phyloP scores from a whole-genome alignment of 192 early-diverging fungal genomes.

The Entomortierella chlamydospora region DNA sequence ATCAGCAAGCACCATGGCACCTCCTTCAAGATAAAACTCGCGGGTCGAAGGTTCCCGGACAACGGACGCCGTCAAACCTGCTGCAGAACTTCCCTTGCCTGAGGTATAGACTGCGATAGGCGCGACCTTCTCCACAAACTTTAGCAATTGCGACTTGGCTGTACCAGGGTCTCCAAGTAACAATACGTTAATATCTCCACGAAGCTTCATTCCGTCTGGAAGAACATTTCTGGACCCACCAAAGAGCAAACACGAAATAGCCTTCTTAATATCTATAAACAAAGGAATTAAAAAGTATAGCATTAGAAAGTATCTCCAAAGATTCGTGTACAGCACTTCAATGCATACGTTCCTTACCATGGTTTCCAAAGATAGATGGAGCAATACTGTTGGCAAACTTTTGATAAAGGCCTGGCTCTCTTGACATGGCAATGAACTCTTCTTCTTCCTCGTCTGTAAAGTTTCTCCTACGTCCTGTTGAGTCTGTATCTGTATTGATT shows the following conservation, averaged over 20 bases:
- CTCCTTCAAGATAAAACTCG: slow-evolving; percentile 98
- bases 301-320: too few species aligned
- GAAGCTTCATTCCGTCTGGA: slow-evolving; percentile 95
- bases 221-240: slow-evolving; percentile 96
- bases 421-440: slow-evolving; percentile 89
- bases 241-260: slow-evolving; percentile 94
- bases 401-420: slow-evolving; percentile 87
- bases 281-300: background rate
- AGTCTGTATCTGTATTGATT: slow-evolving; percentile 83
- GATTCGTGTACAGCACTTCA: too few species aligned
- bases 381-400: slow-evolving; percentile 95
- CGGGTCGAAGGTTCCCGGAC: slow-evolving; percentile 91
- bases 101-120: slow-evolving; percentile 99
- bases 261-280: slow-evolving; percentile 94
- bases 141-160: slow-evolving; percentile 97
- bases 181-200: slow-evolving; percentile 98
- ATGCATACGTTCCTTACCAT: slow-evolving; percentile 61
- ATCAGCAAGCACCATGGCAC: slow-evolving; percentile 99
- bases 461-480: slow-evolving; percentile 65
- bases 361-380: slow-evolving; percentile 95
- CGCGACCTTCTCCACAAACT: slow-evolving; percentile 97
- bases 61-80: slow-evolving; percentile 98
- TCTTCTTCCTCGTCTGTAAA: slow-evolving; percentile 96
- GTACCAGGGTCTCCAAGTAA: slow-evolving; percentile 98
- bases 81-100: slow-evolving; percentile 98